These are phyloP conservation scores for Morella rubra DNA, from an alignment of 306 rosid genomes.

Conservation along the genomic window DNA sequence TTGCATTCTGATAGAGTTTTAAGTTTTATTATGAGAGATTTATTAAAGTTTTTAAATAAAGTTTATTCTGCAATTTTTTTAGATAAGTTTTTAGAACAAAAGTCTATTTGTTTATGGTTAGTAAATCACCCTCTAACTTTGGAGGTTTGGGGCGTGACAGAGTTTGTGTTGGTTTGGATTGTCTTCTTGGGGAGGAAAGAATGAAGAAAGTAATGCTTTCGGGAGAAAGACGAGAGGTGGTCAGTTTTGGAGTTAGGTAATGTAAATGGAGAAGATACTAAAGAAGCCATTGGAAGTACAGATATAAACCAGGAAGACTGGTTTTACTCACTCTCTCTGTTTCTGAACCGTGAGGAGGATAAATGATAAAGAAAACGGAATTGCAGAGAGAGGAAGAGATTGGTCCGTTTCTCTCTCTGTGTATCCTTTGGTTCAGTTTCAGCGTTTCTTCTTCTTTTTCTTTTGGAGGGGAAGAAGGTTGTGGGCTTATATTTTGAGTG, in stretches of 20 bases:
- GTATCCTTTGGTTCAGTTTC: slow-evolving; percentile 24
- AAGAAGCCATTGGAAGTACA: slow-evolving; percentile 71
- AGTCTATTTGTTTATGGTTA: too few relatives aligned
- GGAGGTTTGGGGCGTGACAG: too few relatives aligned
- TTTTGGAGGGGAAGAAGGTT: not conserved
- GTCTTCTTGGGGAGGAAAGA: slow-evolving; percentile 79
- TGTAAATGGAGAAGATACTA: slow-evolving; percentile 70
- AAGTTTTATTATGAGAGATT: too few relatives aligned
- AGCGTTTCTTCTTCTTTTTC: not conserved
- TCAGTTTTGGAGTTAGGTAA: slow-evolving; percentile 61
- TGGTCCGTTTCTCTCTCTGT: not conserved
- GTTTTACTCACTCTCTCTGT: slow-evolving; percentile 14
- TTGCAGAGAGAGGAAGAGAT: not conserved
- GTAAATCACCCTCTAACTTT: too few relatives aligned
- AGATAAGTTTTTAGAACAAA: too few relatives aligned
- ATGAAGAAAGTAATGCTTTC: slow-evolving; percentile 74
- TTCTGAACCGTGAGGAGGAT: slow-evolving; percentile 10
- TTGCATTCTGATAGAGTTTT: too few relatives aligned
- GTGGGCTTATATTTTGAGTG: slow-evolving; percentile 33
- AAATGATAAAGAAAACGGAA: slow-evolving; percentile 5
- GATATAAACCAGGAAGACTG: not conserved
- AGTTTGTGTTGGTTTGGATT: slow-evolving; percentile 32
- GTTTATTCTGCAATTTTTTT: too few relatives aligned
- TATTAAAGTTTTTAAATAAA: too few relatives aligned
- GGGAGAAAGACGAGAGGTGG: slow-evolving; percentile 62